Percentiles rank a stretch among this genome's conserved stretches.
Conservation (phyloP, 306 rosid species). For the Dryas alaskensis region DNA sequence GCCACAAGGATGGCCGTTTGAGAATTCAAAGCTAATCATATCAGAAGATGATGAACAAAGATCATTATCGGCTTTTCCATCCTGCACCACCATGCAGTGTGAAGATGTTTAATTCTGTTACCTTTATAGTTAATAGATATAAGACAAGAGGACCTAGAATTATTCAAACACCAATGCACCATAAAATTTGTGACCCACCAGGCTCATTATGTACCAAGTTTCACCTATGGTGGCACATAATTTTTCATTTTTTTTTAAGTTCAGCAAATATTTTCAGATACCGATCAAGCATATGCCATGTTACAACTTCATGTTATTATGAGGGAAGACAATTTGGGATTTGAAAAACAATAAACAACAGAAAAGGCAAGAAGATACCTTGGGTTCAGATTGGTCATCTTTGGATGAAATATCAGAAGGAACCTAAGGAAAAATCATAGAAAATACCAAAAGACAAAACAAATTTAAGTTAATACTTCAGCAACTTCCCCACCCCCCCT, state of each 20-base stretch:
- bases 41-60: conserved; percentile 61
- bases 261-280: background rate
- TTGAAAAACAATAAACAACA: conserved; percentile 6
- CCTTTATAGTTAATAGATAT: background rate
- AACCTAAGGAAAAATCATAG: conserved; percentile 55
- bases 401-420: conserved; percentile 65
- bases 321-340: background rate
- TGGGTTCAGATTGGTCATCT: conserved; percentile 40
- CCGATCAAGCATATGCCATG: conserved; percentile 7
- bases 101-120: background rate
- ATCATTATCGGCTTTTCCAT: conserved; percentile 41
- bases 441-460: conserved; percentile 13
- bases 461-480: background rate
- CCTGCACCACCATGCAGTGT: conserved; percentile 43
- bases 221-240: background rate
- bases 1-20: conserved; percentile 58
- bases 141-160: background rate
- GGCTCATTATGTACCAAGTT: background rate
- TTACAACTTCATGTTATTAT: background rate
- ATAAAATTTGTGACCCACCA: background rate
- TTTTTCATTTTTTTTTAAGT: background rate
- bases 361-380: conserved; percentile 41
- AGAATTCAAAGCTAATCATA: conserved; percentile 92
- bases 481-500: background rate
- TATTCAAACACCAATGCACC: background rate